Conservation (phyloP, 345 rosid genomes). For the Viola odorata region DNA sequence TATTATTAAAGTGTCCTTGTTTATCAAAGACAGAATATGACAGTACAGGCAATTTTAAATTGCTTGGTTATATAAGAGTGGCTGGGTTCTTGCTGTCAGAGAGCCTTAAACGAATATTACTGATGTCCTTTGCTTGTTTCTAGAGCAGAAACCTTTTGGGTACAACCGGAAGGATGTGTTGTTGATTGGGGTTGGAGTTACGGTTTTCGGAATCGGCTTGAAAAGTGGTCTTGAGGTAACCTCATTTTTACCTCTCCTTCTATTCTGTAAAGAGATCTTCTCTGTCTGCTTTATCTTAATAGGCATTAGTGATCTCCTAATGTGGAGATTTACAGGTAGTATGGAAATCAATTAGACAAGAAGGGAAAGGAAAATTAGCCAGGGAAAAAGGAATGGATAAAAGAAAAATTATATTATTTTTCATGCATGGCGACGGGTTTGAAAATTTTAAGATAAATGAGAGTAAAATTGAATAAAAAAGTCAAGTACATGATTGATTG, state of each 20-base stretch:
- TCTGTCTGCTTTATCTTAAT: not conserved
- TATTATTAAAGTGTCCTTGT: too few relatives aligned
- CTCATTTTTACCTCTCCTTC: conserved; percentile 1
- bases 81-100: not conserved
- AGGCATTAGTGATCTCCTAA: not conserved
- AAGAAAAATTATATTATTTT: too few relatives aligned
- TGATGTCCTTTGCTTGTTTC: conserved; percentile 11
- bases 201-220: conserved; percentile 62
- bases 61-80: not conserved
- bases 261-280: not conserved
- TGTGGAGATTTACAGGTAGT: too few relatives aligned
- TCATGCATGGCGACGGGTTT: too few relatives aligned
- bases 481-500: too few relatives aligned
- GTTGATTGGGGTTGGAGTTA: conserved; percentile 82
- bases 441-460: too few relatives aligned
- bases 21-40: too few relatives aligned
- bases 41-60: not conserved
- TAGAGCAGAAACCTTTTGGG: conserved; percentile 67
- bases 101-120: not conserved
- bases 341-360: too few relatives aligned
- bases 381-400: too few relatives aligned
- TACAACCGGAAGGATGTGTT: conserved; percentile 86
- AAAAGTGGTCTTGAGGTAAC: conserved; percentile 92
- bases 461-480: too few relatives aligned
- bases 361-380: too few relatives aligned